Percentiles rank a stretch among this genome's conserved stretches.
phyloP scores from a whole-genome alignment of 176 grass and related monocot species.

The Musa beccarii region DNA sequence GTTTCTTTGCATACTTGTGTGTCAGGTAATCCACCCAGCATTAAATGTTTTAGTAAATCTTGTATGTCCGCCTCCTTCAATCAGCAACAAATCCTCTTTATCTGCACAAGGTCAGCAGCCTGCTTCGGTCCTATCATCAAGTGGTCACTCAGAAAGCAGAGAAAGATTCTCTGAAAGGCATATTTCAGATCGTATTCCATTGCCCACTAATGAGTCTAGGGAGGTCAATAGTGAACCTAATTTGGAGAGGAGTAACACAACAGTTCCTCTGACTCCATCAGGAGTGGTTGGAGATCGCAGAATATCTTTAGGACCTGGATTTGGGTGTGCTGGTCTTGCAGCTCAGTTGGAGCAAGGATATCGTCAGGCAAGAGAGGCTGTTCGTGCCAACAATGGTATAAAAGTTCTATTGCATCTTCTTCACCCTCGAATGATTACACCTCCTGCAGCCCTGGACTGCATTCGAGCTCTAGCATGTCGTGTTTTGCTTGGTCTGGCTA shows the following conservation, averaged over 20 bases:
- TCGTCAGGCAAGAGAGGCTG: slow-evolving; percentile 85
- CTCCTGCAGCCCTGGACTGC: slow-evolving; percentile 66
- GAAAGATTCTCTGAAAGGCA: slow-evolving; percentile 49
- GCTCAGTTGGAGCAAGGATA: slow-evolving; percentile 96
- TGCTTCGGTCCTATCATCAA: slow-evolving; percentile 31
- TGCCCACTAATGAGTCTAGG: slow-evolving; percentile 32
- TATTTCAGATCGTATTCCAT: slow-evolving; percentile 32
- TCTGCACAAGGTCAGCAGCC: slow-evolving; percentile 49
- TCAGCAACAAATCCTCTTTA: slow-evolving; percentile 66
- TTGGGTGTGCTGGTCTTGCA: slow-evolving; percentile 85
- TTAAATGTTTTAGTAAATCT: slow-evolving; percentile 95
- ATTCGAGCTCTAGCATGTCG: slow-evolving; percentile 94
- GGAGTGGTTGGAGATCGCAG: slow-evolving; percentile 71
- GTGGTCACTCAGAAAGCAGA: slow-evolving; percentile 45
- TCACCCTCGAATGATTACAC: slow-evolving; percentile 77
- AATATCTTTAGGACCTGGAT: slow-evolving; percentile 82
- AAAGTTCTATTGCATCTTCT: slow-evolving; percentile 95
- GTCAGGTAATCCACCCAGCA: slow-evolving; percentile 83
- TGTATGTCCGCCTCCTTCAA: slow-evolving; percentile 90
- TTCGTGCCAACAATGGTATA: slow-evolving; percentile 97
- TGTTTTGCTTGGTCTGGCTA: slow-evolving; percentile 86
- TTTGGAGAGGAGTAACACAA: slow-evolving; percentile 25
- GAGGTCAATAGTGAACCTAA: slow-evolving; percentile 32
- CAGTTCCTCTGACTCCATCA: slow-evolving; percentile 32
- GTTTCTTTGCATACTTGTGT: background rate